Base-by-base conservation (phyloP, 2,329 filamentous ascomycete genomes). In the Plectosphaerella sp. region DNA sequence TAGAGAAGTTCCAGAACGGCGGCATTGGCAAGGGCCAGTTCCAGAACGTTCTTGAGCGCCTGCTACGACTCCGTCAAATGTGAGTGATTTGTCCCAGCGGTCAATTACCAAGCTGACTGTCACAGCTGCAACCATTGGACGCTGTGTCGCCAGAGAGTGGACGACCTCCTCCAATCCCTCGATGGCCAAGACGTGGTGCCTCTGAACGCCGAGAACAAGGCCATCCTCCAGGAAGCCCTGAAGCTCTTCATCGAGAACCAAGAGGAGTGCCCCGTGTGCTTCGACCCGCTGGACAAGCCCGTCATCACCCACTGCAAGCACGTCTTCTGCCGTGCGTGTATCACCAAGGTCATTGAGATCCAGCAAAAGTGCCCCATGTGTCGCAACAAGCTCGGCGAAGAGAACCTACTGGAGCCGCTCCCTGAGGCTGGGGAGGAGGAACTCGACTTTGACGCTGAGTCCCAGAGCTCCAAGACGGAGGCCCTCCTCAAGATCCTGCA, bases 251-350 rank as follows among this genome's bases (percentile, higher is more conserved):
- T 93, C 51, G 89, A 95, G 57, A 87, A 78, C 45, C 88, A 89
- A 55, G 91, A 96, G 60, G 86, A 92, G 54, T 96, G 92, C 62
- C 78, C 89, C 1, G 81, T 96, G 49, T 96, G 92, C 66, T 80
- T 92, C 33, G 90, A 95, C 28, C 72, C 75, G 0, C 75, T 93
- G 3, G 82, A 83, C 24, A 73, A 81, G 4, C 89, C 91, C 0
- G 83, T 94, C 49, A 95, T 96, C 61, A 96, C 91, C 1, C 82
- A 85, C 47, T 96, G 91, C 69, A 89, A 88, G 24, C 91, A 96
- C 65, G 76, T 84, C 1, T 96, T 91, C 67, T 91, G 91, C 58
- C 76, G 74, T 20, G 70, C 73, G 5, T 96, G 92, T 65, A 91
- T 96, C 56, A 75, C 83, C 49, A 81, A 82, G 57, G 87, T 88